Conservation (phyloP, 2,329 filamentous ascomycete genomes). For the Orbilia brochopaga region DNA sequence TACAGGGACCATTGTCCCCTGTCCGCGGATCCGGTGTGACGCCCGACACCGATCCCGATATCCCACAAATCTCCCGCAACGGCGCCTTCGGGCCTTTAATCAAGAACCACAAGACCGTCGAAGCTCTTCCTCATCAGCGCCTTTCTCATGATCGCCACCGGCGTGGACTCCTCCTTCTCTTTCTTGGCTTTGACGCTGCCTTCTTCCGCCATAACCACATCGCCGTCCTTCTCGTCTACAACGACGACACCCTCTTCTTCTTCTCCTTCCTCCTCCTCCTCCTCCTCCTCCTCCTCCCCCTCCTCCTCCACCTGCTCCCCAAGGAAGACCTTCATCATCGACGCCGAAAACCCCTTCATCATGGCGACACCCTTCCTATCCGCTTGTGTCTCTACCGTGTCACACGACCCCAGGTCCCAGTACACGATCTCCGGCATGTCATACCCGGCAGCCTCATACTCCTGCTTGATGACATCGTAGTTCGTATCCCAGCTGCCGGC, state of each 20-base stretch:
- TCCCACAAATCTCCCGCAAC: neutral
- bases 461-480: conserved; percentile 62
- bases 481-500: conserved; percentile 58
- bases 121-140: conserved; percentile 65
- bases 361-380: conserved; percentile 66
- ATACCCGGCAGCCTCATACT: conserved; percentile 63
- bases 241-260: conserved; percentile 46
- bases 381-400: conserved; percentile 62
- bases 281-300: conserved; percentile 57
- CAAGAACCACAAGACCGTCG: conserved; percentile 64
- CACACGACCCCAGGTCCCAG: conserved; percentile 65
- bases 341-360: conserved; percentile 65
- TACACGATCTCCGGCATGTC: conserved; percentile 67
- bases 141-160: conserved; percentile 61
- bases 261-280: conserved; percentile 59
- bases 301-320: conserved; percentile 59
- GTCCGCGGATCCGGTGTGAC: neutral
- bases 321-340: conserved; percentile 45
- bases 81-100: conserved; percentile 57
- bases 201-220: conserved; percentile 52
- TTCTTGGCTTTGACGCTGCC: conserved; percentile 54
- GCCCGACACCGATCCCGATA: too few species aligned
- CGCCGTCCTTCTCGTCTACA: conserved; percentile 6
- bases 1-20: neutral
- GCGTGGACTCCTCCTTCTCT: conserved; percentile 61